Base-by-base conservation (phyloP, 805 yeast genomes). In the Hanseniaspora mollemarum region DNA sequence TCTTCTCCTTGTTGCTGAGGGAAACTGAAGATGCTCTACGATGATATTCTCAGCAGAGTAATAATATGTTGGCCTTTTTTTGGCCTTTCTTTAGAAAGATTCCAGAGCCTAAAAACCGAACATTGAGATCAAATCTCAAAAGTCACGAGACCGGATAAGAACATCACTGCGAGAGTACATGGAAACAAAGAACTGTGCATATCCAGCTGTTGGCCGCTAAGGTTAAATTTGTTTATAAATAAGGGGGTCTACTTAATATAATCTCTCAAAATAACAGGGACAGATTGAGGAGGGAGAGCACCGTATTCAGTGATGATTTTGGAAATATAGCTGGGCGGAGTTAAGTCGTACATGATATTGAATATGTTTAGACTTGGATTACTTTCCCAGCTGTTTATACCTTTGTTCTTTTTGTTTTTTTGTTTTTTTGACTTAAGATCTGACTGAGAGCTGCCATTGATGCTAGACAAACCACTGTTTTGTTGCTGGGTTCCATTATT, bases 281-380 rank as follows among this genome's bases (percentile, higher is more conserved):
- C 97, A 1, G 97, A 87, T n/a, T 94, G 83, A 39, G 98, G 95
- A 10, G 98, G 98, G 57, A 92, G 73, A 2, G 95, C 86, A 26
- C 98, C 98, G 56, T 90, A 78, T 65, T 92, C 98, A 1, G 97
- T 92, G 50, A 92, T 87, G 53, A 92, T 87, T 69, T 92, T 92
- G 64, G 90, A 88, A 60, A 92, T 86, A 61, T 83, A 85, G 58
- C 81, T 85, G 13, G 95, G 94, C 32, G 96, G 96, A 1, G 97
- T 90, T 58, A 92, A 73, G 67, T 92, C 98, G 65, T 86, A 92
- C 75, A 92, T 75, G 56, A 92, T 80, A 61, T 87, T 87, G 60
- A 88, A 77, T 25, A 87, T 75, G 65, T 81, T 83, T 60, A 87
- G 71, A 54, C 71, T 71, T 38, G 77, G 76, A n/a, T 74, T 66